These are phyloP conservation scores for Elymus sibiricus DNA, from an alignment of 176 grass and related monocot species.

Conservation along the genomic window DNA sequence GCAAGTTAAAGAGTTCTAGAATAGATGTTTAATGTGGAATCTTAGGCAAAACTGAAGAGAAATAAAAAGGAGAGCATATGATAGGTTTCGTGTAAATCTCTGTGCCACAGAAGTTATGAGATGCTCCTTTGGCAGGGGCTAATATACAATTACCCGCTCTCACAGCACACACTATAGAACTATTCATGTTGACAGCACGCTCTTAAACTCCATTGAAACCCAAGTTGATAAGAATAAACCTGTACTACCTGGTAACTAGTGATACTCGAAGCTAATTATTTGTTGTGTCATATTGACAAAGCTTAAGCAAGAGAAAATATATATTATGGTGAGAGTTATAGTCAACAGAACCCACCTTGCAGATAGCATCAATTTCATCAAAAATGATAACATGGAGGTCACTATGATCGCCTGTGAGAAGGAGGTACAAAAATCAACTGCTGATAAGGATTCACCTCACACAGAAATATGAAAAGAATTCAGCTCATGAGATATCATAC, in stretches of 20 bases:
- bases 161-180: not conserved
- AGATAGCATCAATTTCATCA: slow-evolving; percentile 99
- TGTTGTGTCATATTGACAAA: slow-evolving; percentile 10
- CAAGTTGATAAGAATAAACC: not conserved
- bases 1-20: not conserved
- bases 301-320: not conserved
- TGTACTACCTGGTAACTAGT: slow-evolving; percentile 16
- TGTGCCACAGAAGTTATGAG: not conserved
- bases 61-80: slow-evolving; percentile 13
- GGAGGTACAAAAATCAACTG: not conserved
- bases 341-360: slow-evolving; percentile 35
- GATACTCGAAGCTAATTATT: not conserved
- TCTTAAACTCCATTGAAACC: not conserved
- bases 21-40: not conserved
- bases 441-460: not conserved
- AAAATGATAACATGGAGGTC: slow-evolving; percentile 97
- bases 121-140: not conserved
- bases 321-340: slow-evolving; percentile 7
- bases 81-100: slow-evolving; percentile 12
- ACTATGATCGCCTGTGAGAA: slow-evolving; percentile 78
- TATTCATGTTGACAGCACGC: not conserved
- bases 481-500: slow-evolving; percentile 28
- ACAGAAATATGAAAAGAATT: slow-evolving; percentile 20
- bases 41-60: not conserved
- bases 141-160: not conserved